Evolutionary conservation across 208 protist genomes (phyloP).

Genomic region (Crithidia sp.): DNA sequence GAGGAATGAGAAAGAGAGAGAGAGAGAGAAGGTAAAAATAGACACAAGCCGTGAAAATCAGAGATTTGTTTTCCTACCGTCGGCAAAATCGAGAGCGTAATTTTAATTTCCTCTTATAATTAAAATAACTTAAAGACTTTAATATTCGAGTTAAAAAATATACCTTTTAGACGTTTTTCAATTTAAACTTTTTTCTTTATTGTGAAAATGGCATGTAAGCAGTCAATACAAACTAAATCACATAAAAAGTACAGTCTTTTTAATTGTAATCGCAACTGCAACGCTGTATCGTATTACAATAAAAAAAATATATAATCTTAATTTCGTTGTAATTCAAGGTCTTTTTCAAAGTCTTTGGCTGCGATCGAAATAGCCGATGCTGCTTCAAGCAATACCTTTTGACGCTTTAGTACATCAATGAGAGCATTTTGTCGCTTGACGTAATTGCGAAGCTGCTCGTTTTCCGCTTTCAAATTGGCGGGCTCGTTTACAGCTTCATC

Average conservation of each 20-base stretch:
- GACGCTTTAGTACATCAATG: constrained; percentile 92
- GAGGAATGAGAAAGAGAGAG: neutral
- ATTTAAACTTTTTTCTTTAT: neutral
- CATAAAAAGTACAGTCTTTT: constrained; percentile 3
- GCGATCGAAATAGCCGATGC: constrained; percentile 72
- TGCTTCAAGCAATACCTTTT: constrained; percentile 94
- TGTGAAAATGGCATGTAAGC: neutral
- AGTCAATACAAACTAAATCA: neutral
- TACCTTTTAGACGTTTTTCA: neutral
- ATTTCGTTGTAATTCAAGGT: constrained; percentile 15
- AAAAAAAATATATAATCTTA: constrained; percentile 1
- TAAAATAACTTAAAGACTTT: neutral
- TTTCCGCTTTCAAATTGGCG: constrained; percentile 41
- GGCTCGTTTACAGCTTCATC: neutral
- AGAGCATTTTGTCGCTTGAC: constrained; percentile 93
- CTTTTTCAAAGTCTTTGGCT: constrained; percentile 70
- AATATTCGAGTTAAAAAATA: neutral
- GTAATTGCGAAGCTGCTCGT: constrained; percentile 76
- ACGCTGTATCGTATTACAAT: neutral
- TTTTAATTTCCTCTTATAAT: neutral
- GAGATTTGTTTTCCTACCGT: neutral
- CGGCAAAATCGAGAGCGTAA: neutral
- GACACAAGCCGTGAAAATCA: neutral
- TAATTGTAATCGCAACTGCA: neutral
- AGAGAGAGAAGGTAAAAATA: neutral